These are phyloP conservation scores for Lactarius indigo DNA, from an alignment of 768 basidiomycete species.

Conservation along the genomic window DNA sequence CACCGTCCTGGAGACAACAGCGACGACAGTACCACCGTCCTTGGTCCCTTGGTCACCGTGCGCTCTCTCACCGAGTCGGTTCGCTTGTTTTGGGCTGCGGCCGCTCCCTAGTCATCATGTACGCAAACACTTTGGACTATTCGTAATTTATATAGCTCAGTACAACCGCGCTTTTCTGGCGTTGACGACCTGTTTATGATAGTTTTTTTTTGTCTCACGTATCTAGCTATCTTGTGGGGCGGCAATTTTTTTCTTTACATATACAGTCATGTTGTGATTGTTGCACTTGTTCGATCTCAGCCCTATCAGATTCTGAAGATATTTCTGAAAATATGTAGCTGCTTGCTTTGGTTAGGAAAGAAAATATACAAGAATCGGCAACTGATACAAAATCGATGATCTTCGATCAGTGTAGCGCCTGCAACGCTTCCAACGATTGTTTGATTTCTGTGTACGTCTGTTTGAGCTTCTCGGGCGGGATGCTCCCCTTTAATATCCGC, in stretches of 20 bases:
- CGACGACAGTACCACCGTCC: conserved; percentile 5
- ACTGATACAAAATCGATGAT: not conserved
- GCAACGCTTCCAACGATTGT: conserved; percentile 41
- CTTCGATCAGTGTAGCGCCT: conserved; percentile 37
- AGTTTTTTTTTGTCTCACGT: not conserved
- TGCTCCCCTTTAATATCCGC: conserved; percentile 54
- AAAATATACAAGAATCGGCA: not conserved
- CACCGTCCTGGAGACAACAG: conserved; percentile 27
- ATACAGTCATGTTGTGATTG: not conserved
- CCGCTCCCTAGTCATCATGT: not conserved
- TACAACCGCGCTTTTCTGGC: not conserved
- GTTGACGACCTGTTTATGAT: conserved; percentile 12
- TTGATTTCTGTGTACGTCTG: conserved; percentile 41
- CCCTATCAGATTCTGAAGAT: not conserved
- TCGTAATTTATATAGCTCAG: conserved; percentile 17
- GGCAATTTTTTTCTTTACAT: not conserved
- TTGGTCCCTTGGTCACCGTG: conserved; percentile 11
- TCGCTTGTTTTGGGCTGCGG: conserved; percentile 15
- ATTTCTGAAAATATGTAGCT: not conserved
- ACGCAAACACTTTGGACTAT: not conserved
- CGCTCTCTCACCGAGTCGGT: conserved; percentile 20
- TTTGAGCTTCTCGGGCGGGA: conserved; percentile 54
- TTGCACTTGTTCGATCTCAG: not conserved
- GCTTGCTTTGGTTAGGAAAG: not conserved
- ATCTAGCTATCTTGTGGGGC: not conserved